Evolutionary conservation across 306 rosid genomes (phyloP).

Genomic region (Cucumis melo): DNA sequence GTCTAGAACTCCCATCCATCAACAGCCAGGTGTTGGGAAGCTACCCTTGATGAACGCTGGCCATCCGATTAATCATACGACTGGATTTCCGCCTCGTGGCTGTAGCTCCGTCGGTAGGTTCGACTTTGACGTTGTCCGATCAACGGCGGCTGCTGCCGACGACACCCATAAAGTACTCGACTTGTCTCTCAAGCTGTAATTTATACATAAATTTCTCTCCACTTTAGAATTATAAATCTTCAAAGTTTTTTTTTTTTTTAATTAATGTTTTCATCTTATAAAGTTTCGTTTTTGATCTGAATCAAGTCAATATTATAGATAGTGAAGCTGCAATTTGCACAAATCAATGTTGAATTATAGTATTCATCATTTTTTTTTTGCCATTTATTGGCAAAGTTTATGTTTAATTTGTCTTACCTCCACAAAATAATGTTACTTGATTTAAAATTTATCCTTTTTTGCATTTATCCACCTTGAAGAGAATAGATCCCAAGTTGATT

Average conservation of each 20-base stretch:
- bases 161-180: conserved; percentile 1
- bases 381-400: neutral
- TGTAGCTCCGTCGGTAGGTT: neutral
- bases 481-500: neutral
- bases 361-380: neutral
- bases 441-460: neutral
- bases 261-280: neutral
- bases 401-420: neutral
- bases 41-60: neutral
- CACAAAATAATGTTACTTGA: neutral
- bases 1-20: neutral
- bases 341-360: neutral
- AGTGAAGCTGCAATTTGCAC: neutral
- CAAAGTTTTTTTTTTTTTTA: no score
- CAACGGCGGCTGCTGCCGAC: neutral
- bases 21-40: neutral
- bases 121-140: neutral
- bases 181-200: conserved; percentile 3
- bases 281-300: neutral
- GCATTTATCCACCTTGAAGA: neutral
- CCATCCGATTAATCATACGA: neutral
- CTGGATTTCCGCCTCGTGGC: neutral
- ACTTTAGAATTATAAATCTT: neutral
- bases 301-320: neutral
- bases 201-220: neutral